These are phyloP conservation scores for Diversispora eburnea DNA, from an alignment of 192 early-diverging fungal species.

Conservation along the genomic window DNA sequence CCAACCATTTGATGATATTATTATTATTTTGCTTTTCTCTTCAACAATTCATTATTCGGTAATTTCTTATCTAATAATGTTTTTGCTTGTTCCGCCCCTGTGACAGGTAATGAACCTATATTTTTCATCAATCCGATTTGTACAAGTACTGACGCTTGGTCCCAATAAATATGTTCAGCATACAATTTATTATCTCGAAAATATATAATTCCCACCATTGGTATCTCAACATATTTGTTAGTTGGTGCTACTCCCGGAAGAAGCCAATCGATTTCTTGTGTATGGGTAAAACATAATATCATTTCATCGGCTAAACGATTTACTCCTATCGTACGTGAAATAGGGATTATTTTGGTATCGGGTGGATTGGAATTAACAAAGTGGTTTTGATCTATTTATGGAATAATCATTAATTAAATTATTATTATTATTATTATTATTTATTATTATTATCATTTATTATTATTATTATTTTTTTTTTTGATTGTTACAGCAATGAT, in stretches of 20 bases:
- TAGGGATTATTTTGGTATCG: neutral
- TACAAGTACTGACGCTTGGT: neutral
- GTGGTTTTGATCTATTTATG: neutral
- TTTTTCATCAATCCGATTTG: slow-evolving; percentile 3
- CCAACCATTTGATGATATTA: too few species aligned
- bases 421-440: neutral
- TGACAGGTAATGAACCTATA: neutral
- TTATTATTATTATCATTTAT: neutral
- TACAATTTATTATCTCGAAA: neutral
- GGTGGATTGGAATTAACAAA: slow-evolving; percentile 2
- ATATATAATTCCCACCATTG: neutral
- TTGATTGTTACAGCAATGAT: too few species aligned
- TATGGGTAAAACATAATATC: slow-evolving; percentile 1
- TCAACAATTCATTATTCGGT: too few species aligned
- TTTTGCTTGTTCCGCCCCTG: neutral
- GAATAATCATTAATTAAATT: neutral
- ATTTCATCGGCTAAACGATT: neutral
- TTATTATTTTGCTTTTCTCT: too few species aligned
- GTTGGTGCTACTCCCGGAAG: slow-evolving; percentile 5
- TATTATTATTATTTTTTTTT: neutral
- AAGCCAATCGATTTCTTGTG: neutral
- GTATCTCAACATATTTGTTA: slow-evolving; percentile 12
- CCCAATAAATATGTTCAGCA: slow-evolving; percentile 5
- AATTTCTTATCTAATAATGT: neutral
- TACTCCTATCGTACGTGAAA: neutral